These are phyloP conservation scores for Nicotiana tabacum DNA, from an alignment of 257 asterid species.

Conservation along the genomic window DNA sequence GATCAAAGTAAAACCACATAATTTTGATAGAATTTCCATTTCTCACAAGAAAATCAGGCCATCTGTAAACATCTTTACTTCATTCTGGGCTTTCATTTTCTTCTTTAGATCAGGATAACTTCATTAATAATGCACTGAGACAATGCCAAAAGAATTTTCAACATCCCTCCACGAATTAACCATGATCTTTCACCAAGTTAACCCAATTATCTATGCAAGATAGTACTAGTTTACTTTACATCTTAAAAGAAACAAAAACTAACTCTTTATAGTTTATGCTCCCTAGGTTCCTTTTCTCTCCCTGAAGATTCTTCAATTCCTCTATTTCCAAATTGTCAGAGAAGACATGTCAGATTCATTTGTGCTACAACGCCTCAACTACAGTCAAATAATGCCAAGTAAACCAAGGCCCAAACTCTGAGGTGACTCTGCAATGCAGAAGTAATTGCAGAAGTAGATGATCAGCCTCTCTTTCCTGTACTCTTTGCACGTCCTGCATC, in stretches of 20 bases:
- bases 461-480: too few relatives aligned
- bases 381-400: too few relatives aligned
- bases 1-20: not conserved
- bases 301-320: not conserved
- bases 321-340: not conserved
- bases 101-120: not conserved
- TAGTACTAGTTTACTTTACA: not conserved
- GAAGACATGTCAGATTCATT: not conserved
- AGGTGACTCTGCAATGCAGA: too few relatives aligned
- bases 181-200: not conserved
- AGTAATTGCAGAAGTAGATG: too few relatives aligned
- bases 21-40: not conserved
- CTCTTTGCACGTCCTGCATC: too few relatives aligned
- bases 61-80: not conserved
- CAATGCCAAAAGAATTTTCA: not conserved
- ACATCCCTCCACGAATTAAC: not conserved
- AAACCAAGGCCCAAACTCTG: too few relatives aligned
- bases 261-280: not conserved
- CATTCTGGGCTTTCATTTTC: not conserved
- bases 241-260: too few relatives aligned
- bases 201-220: not conserved
- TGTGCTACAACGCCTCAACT: too few relatives aligned
- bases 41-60: not conserved
- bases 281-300: not conserved
- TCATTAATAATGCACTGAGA: not conserved